Percentiles rank a stretch among this genome's conserved stretches.
phyloP scores from a whole-genome alignment of 139 green algal species.

The Micractinium conductrix region DNA sequence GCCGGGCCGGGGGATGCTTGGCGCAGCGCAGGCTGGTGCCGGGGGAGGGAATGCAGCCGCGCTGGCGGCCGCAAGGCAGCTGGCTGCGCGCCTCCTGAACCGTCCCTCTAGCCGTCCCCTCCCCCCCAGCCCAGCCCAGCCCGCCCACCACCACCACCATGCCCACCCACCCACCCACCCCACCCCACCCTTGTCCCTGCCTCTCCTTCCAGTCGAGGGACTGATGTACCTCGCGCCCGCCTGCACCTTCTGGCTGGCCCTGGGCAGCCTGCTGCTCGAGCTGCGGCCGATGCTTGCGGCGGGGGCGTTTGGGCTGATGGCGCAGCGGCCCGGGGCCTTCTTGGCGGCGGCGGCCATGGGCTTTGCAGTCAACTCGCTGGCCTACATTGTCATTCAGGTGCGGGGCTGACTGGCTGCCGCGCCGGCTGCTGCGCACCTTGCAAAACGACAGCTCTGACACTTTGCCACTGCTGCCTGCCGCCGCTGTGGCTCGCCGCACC shows the following conservation, averaged over 20 bases:
- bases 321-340: constrained; percentile 51
- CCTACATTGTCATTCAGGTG: constrained; percentile 87
- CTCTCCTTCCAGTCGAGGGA: constrained; percentile 72
- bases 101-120: neutral
- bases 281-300: constrained; percentile 56
- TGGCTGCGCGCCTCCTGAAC: neutral
- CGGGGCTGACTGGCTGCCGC: neutral
- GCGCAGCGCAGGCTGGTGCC: neutral
- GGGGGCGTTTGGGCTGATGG: constrained; percentile 53
- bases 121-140: neutral
- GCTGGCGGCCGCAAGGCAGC: neutral
- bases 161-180: neutral
- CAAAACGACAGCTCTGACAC: neutral
- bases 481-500: neutral
- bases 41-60: too few relatives aligned
- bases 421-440: too few relatives aligned
- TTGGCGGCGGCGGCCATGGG: constrained; percentile 77
- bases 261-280: constrained; percentile 59
- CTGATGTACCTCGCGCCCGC: constrained; percentile 91
- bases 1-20: too few relatives aligned
- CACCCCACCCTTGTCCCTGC: too few relatives aligned
- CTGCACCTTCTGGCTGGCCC: constrained; percentile 79
- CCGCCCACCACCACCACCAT: neutral
- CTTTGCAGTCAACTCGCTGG: constrained; percentile 86
- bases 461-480: neutral